Base-by-base conservation (phyloP, 345 rosid genomes). In the Linum lewisii region DNA sequence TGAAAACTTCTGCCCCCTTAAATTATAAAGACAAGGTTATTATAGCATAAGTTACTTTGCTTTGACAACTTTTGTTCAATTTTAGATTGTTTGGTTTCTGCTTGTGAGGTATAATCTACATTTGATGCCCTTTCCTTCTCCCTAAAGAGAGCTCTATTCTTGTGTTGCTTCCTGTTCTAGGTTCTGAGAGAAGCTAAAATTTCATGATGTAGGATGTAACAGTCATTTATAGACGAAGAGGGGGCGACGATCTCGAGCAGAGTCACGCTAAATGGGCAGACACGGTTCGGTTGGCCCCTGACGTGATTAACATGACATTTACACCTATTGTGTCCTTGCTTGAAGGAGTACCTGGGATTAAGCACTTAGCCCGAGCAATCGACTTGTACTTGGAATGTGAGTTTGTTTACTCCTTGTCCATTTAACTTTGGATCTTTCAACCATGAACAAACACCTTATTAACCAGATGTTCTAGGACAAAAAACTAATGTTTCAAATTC, bases 211-310 rank as follows among this genome's bases (percentile, higher is more conserved):
- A 93, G 99, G 97, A 93, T 72, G 89, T 89, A 57, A 87, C 99
- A 68, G 97, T 93, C 56, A 93, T 93, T 65, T 93, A 85, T 73
- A 77, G 99, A 84, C 76, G 99, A 77, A 84, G 99, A 77, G 99
- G 99, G 65, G 99, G 99, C 18, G 99, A 93, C 52, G 97, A 93
- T 77, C 90, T 93, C 45, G 99, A 89, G 70, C 99, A 93, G 76
- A 87, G 88, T 74, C 97, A 87, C 74, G 74, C 81, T 47, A 84
- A 80, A 67, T 93, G 99, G 99, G 92, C 83, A 2, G 77, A 84
- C 61, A 89, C 92, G 0, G 92, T 89, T 45, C 72, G 71, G 22
- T 72, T 73, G 54, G 86, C 99, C 49, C 99, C 99, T 3, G 97
- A 93, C 63, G 92, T 89, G 37, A 82, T 93, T 69, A 84, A 82